phyloP scores from a whole-genome alignment of 164 flowering plant genomes.

The Warburgia ugandensis region DNA sequence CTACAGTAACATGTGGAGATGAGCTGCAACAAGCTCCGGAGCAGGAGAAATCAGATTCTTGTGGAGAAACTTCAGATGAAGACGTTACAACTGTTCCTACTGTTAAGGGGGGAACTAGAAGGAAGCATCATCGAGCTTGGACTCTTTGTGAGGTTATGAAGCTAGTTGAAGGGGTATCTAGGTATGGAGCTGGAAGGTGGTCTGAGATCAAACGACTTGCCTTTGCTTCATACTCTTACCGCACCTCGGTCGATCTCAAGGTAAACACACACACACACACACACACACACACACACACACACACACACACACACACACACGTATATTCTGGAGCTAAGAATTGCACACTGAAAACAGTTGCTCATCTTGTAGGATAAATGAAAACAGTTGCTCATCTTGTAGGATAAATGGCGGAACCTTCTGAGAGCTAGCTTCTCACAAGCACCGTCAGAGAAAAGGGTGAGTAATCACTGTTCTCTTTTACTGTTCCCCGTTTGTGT shows the following conservation, averaged over 20 bases:
- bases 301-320: no score
- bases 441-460: conserved; percentile 51
- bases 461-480: no score
- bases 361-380: no score
- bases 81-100: conserved; percentile 40
- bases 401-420: conserved; percentile 99
- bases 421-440: conserved; percentile 83
- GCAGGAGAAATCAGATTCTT: conserved; percentile 26
- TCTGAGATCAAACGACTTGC: conserved; percentile 88
- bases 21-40: conserved; percentile 26
- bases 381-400: conserved; percentile 16
- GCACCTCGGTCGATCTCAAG: conserved; percentile 97
- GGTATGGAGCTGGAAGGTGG: conserved; percentile 96
- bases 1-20: conserved; percentile 10
- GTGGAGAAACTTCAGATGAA: conserved; percentile 35
- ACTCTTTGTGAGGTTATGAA: conserved; percentile 74
- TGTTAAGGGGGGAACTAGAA: conserved; percentile 56
- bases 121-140: conserved; percentile 98
- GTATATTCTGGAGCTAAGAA: no score
- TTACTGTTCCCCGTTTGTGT: no score
- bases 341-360: no score
- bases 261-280: no score
- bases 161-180: conserved; percentile 90
- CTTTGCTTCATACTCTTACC: conserved; percentile 71
- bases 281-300: no score